Evolutionary conservation across 129 eudicot genomes (phyloP), one percentile per base, ranked within the genome.

Genomic region (Ambrosia trifida): DNA sequence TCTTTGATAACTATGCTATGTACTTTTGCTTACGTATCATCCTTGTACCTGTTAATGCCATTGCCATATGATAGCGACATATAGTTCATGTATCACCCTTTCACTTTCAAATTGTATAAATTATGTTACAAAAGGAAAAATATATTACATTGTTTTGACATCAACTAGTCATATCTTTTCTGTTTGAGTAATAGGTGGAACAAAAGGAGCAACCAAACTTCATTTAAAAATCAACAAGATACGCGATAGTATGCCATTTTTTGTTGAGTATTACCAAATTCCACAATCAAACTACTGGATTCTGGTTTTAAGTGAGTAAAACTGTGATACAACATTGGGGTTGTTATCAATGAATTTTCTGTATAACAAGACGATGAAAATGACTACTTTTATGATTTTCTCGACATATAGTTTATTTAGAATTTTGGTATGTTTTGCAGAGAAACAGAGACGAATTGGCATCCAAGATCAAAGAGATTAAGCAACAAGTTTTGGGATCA

Each of bases 401-500:
- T 56, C 35, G 4, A 9, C 35, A 35, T 14, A 4, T 20, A 18
- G 20, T 53, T 30, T 58, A 28, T 16, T 44, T 33, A 28, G 61
- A 17, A 56, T 40, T 18, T 51, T 58, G 64, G 64, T 62, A 14
- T 36, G 31, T 74, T 69, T 69, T 64, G 78, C 86, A 93, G 98
- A 71, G 83, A 72, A 93, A 80, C 44, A 87, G 98, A 71, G 91
- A 85, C 18, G 96, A 94, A 73, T 78, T 94, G 72, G 83, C 70
- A 20, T 68, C 90, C 24, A 89, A 76, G 76, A 68, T 89, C 32
- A 89, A 90, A 78, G 96, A 82, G 75, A 76, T 94, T 33, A 94
- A 94, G 85, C 83, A 81, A 73, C 81, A 87, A 70, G 86, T 89
- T 62, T 46, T 87, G 30, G 98, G 96, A 68, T 80, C 89, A 10